Conservation (phyloP, 257 asterid genomes). For the Forsythia viridissima region DNA sequence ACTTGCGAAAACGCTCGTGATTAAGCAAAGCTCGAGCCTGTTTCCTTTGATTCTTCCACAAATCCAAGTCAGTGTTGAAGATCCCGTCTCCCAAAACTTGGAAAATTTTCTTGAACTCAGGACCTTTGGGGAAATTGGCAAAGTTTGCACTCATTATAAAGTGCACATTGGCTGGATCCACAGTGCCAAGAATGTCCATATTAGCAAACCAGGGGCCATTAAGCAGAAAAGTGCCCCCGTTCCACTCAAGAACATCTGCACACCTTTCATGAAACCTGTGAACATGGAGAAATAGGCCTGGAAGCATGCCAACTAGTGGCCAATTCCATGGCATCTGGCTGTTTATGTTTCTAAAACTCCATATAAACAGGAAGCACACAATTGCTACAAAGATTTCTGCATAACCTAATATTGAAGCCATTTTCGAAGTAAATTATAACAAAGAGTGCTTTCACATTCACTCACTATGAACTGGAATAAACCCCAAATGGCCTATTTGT, state of each 20-base stretch:
- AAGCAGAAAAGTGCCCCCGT: conserved; percentile 40
- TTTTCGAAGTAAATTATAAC: not conserved
- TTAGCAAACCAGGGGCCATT: conserved; percentile 47
- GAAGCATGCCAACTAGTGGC: conserved; percentile 58
- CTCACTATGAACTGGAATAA: not conserved
- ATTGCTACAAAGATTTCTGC: conserved; percentile 38
- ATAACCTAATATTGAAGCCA: conserved; percentile 31
- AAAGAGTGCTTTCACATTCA: not conserved
- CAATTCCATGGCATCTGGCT: conserved; percentile 41
- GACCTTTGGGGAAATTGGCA: conserved; percentile 50
- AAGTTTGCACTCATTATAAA: conserved; percentile 61
- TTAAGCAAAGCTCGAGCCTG: conserved; percentile 48
- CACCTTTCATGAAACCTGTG: conserved; percentile 39
- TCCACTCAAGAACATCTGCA: conserved; percentile 18
- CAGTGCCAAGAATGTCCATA: conserved; percentile 49
- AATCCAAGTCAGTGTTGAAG: conserved; percentile 49
- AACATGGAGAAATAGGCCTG: conserved; percentile 34
- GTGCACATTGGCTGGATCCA: conserved; percentile 56
- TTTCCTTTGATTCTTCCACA: conserved; percentile 54
- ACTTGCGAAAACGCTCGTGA: conserved; percentile 45
- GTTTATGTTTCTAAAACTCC: conserved; percentile 23
- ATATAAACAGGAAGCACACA: conserved; percentile 24
- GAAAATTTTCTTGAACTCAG: conserved; percentile 45
- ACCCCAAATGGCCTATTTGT: conserved; percentile 21
- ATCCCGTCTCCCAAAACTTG: conserved; percentile 59